Base-by-base conservation (phyloP, 176 grass and related monocot species). In the Eleusine coracana region DNA sequence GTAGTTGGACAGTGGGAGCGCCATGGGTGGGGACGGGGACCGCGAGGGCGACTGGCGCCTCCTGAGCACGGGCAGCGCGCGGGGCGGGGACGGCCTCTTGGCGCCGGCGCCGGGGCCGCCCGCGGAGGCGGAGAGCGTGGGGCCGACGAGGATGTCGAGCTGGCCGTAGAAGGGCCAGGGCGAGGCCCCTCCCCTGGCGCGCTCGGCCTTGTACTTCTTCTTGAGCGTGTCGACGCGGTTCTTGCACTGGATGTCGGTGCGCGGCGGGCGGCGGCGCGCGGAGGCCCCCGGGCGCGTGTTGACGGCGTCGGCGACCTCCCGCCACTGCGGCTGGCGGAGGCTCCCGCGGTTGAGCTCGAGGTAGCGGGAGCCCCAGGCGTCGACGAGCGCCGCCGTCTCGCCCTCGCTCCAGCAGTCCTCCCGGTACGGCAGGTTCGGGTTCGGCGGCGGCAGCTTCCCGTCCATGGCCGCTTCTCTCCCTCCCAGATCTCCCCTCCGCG, bases 351-450 rank as follows among this genome's bases (percentile, higher is more conserved):
- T 95, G 68, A 98, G 91, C 11, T 95, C 96, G 51, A 98, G 52
- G 79, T 95, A 98, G 5, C 96, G 88, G 72, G 88, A 85, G n/a
- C 96, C 96, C 96, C 96, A 98, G 21, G 96, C 85, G 28, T 98
- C 89, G 67, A 95, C 96, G 54, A 98, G 84, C 56, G 91, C 96
- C 17, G 89, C 90, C 54, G 96, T 98, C 89, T 98, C 96, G 68
- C 92, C 96, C 68, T 98, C 96, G 91, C 96, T 98, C 96, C 96
- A 98, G 87, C 96, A 98, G 75, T 98, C 96, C 89, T 98, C 96
- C 40, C 96, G 70, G 88, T 95, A 98, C 1, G 96, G 96, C 76
- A 98, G 77, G 72, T 90, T 92, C n/a, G 92, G 86, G 83, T 94
- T 97, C 51, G 90, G 80, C 55, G 88, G 96, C 82, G 92, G 88